Percentiles rank a stretch among this genome's conserved stretches.
phyloP scores from a whole-genome alignment of 805 yeast species.

The Schwanniomyces sp. region DNA sequence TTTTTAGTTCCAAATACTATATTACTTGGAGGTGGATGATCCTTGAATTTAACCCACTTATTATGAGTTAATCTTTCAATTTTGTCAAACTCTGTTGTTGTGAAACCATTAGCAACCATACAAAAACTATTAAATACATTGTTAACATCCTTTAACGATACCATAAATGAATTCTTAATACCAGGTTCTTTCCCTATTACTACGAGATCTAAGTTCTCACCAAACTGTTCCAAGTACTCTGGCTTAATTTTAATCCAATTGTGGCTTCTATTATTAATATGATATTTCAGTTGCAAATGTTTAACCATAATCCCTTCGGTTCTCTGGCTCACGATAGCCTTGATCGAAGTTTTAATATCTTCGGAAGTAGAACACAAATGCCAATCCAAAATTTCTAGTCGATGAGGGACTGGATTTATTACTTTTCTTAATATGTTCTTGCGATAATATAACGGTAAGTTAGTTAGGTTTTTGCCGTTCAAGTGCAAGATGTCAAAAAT shows the following conservation, averaged over 20 bases:
- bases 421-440: slow-evolving; percentile 50
- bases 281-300: slow-evolving; percentile 56
- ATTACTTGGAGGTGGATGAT: slow-evolving; percentile 39
- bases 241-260: slow-evolving; percentile 93
- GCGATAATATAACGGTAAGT: slow-evolving; percentile 54
- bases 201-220: slow-evolving; percentile 79
- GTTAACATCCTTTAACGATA: slow-evolving; percentile 60
- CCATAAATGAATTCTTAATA: slow-evolving; percentile 66
- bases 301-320: slow-evolving; percentile 87
- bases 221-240: slow-evolving; percentile 81
- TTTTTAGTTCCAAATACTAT: slow-evolving; percentile 55
- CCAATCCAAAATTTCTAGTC: slow-evolving; percentile 50
- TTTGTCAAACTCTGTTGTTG: slow-evolving; percentile 56
- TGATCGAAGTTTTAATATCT: slow-evolving; percentile 58
- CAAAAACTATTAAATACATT: slow-evolving; percentile 65
- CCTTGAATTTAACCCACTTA: slow-evolving; percentile 54
- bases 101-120: slow-evolving; percentile 81
- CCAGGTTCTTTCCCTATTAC: slow-evolving; percentile 80
- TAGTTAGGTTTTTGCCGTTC: slow-evolving; percentile 64
- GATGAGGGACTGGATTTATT: slow-evolving; percentile 43
- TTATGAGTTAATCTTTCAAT: slow-evolving; percentile 59
- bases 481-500: slow-evolving; percentile 73
- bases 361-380: slow-evolving; percentile 41
- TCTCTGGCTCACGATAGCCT: slow-evolving; percentile 55
- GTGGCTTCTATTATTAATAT: slow-evolving; percentile 57